These are phyloP conservation scores for Fusarium luffae DNA, from an alignment of 2,329 filamentous ascomycete genomes.

Conservation along the genomic window DNA sequence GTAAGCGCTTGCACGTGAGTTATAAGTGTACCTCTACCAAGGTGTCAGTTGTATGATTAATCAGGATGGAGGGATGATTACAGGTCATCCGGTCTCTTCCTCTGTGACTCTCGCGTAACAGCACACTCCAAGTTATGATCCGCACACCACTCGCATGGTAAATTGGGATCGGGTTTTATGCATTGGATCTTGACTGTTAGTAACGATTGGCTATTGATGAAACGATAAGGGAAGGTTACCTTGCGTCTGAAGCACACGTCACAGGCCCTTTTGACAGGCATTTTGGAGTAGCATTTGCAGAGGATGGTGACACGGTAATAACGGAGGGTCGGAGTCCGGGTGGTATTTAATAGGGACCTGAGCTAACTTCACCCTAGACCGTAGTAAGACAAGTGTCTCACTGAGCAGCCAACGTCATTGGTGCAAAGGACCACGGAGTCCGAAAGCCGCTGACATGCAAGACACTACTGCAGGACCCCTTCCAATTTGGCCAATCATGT, in stretches of 20 bases:
- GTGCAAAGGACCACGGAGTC: background rate
- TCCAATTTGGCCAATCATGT: no score
- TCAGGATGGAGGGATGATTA: no score
- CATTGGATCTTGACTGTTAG: background rate
- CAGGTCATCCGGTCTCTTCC: background rate
- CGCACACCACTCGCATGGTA: background rate
- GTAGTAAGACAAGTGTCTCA: background rate
- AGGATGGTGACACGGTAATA: no score
- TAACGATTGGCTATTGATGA: background rate
- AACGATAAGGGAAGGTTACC: background rate
- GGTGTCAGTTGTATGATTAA: no score
- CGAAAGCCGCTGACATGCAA: background rate
- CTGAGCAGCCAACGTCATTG: background rate
- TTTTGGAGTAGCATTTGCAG: background rate
- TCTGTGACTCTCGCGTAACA: background rate
- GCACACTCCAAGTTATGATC: background rate
- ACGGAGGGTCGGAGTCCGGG: background rate
- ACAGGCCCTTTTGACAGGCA: conserved; percentile 7
- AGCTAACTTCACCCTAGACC: background rate
- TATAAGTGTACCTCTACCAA: background rate
- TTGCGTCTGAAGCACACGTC: conserved; percentile 9
- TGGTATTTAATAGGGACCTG: background rate
- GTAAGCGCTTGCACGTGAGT: background rate
- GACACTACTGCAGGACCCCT: no score
- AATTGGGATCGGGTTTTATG: background rate